A percentile compares a stretch with the other conserved stretches of the same genome.
phyloP scores from a whole-genome alignment of 306 rosid genomes.

The Prunus mume region DNA sequence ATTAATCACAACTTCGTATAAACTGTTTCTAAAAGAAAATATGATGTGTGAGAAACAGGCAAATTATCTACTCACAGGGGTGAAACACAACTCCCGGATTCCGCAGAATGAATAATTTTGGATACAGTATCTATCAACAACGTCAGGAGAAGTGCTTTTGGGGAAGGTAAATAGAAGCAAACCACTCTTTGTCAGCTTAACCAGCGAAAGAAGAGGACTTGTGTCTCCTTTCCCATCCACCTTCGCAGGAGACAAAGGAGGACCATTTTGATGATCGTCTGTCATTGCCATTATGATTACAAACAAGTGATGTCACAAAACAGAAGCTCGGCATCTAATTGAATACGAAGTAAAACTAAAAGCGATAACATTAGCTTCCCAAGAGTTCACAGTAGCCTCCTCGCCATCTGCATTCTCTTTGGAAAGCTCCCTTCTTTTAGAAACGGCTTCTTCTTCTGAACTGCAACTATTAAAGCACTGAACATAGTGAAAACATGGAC shows the following conservation, averaged over 20 bases:
- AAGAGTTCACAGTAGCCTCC: conserved; percentile 27
- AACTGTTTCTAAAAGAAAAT: background rate
- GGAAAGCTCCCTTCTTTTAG: conserved; percentile 52
- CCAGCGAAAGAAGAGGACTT: conserved; percentile 61
- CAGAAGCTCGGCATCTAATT: conserved; percentile 3
- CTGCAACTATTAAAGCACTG: conserved; percentile 23
- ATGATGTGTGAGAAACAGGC: background rate
- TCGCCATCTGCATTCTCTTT: conserved; percentile 24
- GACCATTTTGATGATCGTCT: conserved; percentile 35
- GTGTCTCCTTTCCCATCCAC: conserved; percentile 31
- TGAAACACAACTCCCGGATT: conserved; percentile 41
- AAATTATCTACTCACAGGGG: conserved; percentile 51
- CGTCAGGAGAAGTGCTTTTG: conserved; percentile 33
- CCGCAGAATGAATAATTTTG: conserved; percentile 46
- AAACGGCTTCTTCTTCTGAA: conserved; percentile 21
- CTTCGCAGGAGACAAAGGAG: conserved; percentile 22
- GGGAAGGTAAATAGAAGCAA: conserved; percentile 65
- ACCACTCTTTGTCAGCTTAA: conserved; percentile 82
- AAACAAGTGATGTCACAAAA: conserved; percentile 11
- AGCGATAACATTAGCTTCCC: conserved; percentile 10
- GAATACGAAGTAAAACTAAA: conserved; percentile 11
- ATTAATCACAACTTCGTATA: too few species aligned
- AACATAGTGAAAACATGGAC: conserved; percentile 40
- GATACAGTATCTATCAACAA: conserved; percentile 48
- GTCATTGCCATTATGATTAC: conserved; percentile 24